phyloP scores from a whole-genome alignment of 306 rosid genomes.

The Calophaca sinica region DNA sequence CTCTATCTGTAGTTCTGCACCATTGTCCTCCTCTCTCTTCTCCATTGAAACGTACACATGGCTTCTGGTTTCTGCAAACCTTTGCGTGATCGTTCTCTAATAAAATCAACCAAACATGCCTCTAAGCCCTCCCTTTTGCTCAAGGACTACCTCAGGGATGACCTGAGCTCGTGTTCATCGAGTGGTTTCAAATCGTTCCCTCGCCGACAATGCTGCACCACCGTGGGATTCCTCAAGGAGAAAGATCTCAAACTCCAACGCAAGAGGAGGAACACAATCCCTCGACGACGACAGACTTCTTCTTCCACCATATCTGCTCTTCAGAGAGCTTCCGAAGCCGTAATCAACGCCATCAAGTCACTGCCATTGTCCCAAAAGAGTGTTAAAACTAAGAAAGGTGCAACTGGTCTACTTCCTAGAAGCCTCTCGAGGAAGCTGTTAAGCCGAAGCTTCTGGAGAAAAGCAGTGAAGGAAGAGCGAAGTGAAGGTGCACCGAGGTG shows the following conservation, averaged over 20 bases:
- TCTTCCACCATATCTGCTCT: slow-evolving; percentile 48
- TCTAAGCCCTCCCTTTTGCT: slow-evolving; percentile 53
- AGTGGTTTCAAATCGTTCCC: slow-evolving; percentile 83
- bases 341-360: slow-evolving; percentile 62
- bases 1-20: background rate
- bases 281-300: background rate
- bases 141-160: slow-evolving; percentile 77
- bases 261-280: slow-evolving; percentile 19
- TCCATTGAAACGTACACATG: slow-evolving; percentile 32
- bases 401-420: slow-evolving; percentile 39
- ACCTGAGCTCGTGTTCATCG: slow-evolving; percentile 80
- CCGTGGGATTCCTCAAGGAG: slow-evolving; percentile 37
- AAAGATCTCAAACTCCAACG: slow-evolving; percentile 27
- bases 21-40: background rate
- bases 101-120: slow-evolving; percentile 1
- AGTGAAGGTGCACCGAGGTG: slow-evolving; percentile 12
- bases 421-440: slow-evolving; percentile 66
- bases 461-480: slow-evolving; percentile 36
- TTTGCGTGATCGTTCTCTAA: slow-evolving; percentile 30
- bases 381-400: slow-evolving; percentile 28
- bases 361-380: slow-evolving; percentile 45
- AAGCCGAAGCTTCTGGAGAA: slow-evolving; percentile 60
- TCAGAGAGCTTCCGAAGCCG: slow-evolving; percentile 64
- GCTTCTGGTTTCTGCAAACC: slow-evolving; percentile 40
- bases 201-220: slow-evolving; percentile 74